A percentile compares a stretch with the other conserved stretches of the same genome.
phyloP scores from a whole-genome alignment of 305 asterid species.

The Fraxinus ornus region DNA sequence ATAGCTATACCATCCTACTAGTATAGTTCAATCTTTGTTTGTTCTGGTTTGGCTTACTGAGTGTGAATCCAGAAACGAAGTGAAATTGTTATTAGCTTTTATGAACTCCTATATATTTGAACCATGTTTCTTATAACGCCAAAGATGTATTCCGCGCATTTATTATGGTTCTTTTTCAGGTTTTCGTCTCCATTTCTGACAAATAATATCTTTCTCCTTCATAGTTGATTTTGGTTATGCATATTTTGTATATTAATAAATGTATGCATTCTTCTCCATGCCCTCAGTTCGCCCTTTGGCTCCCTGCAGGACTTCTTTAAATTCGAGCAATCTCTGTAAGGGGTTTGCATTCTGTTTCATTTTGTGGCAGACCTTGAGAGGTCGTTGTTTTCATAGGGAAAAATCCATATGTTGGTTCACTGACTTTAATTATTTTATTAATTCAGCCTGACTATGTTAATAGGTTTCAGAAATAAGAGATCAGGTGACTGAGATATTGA shows the following conservation, averaged over 20 bases:
- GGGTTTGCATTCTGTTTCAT: conserved; percentile 2
- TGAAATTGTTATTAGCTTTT: neutral
- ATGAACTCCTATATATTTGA: conserved; percentile 2
- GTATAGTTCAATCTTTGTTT: neutral
- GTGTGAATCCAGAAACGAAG: neutral
- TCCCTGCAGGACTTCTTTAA: neutral
- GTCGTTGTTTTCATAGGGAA: neutral
- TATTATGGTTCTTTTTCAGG: neutral
- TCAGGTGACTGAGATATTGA: neutral
- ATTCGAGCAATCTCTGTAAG: neutral
- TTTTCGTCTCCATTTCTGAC: neutral
- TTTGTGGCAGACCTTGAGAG: neutral
- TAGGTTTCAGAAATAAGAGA: neutral
- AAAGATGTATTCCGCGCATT: neutral
- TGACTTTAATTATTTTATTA: neutral
- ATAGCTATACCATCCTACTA: neutral
- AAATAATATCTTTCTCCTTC: conserved; percentile 7
- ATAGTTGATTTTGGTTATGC: neutral
- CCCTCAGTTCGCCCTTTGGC: neutral
- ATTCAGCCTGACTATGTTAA: neutral
- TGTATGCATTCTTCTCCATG: neutral
- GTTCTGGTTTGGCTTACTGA: neutral
- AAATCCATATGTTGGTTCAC: neutral
- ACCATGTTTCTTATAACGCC: neutral
- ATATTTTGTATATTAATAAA: neutral